phyloP scores from a whole-genome alignment of 2,329 filamentous ascomycete species.

The Botrytis aclada region DNA sequence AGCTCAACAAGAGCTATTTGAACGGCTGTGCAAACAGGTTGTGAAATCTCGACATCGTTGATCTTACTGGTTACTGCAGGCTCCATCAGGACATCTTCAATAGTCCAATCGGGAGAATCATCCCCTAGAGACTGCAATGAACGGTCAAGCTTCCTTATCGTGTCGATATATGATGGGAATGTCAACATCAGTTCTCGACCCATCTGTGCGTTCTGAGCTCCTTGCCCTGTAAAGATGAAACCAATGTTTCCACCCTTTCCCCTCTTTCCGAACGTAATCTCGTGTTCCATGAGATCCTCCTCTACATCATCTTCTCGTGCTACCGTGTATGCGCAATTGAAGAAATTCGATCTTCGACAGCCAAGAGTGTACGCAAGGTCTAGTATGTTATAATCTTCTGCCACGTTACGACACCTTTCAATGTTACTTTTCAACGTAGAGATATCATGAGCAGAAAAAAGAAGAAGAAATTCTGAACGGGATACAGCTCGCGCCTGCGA shows the following conservation, averaged over 20 bases:
- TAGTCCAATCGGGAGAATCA: conserved; percentile 17
- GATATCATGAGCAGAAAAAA: conserved; percentile 13
- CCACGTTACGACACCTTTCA: neutral
- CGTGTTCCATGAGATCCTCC: conserved; percentile 9
- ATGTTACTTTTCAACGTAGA: conserved; percentile 13
- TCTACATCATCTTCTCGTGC: conserved; percentile 8
- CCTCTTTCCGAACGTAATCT: conserved; percentile 10
- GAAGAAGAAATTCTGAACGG: conserved; percentile 1
- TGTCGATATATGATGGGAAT: conserved; percentile 24
- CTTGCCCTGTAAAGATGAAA: conserved; percentile 36
- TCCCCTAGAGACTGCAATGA: conserved; percentile 8
- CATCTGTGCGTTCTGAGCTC: conserved; percentile 34
- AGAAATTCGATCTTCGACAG: neutral
- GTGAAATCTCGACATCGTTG: conserved; percentile 24
- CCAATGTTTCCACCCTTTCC: conserved; percentile 4
- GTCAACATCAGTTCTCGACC: conserved; percentile 24
- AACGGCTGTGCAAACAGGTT: conserved; percentile 46
- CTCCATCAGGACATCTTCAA: conserved; percentile 32
- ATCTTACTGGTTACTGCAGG: conserved; percentile 32
- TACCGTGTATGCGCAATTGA: conserved; percentile 6
- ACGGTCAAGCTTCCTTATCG: conserved; percentile 18
- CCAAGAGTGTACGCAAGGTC: conserved; percentile 11
- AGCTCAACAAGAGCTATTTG: conserved; percentile 47
- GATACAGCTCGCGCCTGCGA: neutral
- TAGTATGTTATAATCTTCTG: conserved; percentile 8